A percentile compares a stretch with the other conserved stretches of the same genome.
Evolutionary conservation across 345 rosid genomes (phyloP).

Genomic region (Chamaenerion angustifolium): DNA sequence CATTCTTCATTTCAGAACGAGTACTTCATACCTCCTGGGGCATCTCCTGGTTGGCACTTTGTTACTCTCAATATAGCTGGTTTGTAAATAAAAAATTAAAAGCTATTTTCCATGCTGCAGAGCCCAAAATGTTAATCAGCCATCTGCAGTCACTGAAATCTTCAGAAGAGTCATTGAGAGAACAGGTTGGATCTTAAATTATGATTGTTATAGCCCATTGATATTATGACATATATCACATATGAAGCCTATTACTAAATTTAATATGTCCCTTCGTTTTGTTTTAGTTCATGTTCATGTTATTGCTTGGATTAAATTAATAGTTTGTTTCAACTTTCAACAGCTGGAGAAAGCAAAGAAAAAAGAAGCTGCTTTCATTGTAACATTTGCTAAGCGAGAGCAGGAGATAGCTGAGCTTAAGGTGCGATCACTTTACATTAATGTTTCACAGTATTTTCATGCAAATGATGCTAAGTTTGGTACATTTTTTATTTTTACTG

Average conservation of each 20-base stretch:
- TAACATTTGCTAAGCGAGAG: slow-evolving; percentile 86
- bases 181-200: slow-evolving; percentile 39
- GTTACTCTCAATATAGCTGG: not conserved
- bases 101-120: slow-evolving; percentile 28
- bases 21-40: slow-evolving; percentile 47
- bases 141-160: slow-evolving; percentile 71
- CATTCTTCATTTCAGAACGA: slow-evolving; percentile 69
- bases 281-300: slow-evolving; percentile 1
- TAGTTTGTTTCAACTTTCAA: slow-evolving; percentile 20
- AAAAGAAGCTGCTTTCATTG: slow-evolving; percentile 96
- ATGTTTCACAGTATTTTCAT: no score
- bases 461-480: not conserved
- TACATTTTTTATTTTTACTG: not conserved
- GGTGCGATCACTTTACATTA: slow-evolving; percentile 16
- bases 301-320: slow-evolving; percentile 9
- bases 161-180: slow-evolving; percentile 72
- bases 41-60: slow-evolving; percentile 58
- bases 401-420: slow-evolving; percentile 91
- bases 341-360: slow-evolving; percentile 90
- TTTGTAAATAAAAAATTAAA: no score
- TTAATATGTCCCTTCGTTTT: no score
- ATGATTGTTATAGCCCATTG: not conserved
- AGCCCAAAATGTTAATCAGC: slow-evolving; percentile 54
- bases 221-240: not conserved
- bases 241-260: not conserved